Percentiles rank a stretch among this genome's conserved stretches.
Evolutionary conservation across 2,329 filamentous ascomycete genomes (phyloP).

Genomic region (Curvularia lunata): DNA sequence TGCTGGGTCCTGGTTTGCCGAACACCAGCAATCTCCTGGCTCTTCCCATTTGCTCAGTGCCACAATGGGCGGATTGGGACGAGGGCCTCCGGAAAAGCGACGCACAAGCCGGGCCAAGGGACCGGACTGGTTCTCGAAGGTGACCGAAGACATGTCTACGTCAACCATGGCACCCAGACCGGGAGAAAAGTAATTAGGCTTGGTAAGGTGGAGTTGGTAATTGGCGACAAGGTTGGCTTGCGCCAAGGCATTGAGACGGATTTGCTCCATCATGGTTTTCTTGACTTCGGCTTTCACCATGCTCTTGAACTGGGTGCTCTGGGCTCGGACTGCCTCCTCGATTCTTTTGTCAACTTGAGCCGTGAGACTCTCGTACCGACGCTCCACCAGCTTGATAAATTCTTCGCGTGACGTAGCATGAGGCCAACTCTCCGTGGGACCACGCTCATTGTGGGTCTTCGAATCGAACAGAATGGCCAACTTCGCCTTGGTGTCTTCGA

Average conservation of each 20-base stretch:
- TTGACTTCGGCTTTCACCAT: constrained; percentile 33
- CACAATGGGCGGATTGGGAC: constrained; percentile 53
- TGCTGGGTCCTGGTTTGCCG: constrained; percentile 52
- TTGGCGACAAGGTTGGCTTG: constrained; percentile 42
- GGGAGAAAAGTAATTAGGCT: constrained; percentile 74
- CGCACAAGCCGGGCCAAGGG: constrained; percentile 9
- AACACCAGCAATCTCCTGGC: constrained; percentile 88
- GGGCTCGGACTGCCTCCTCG: constrained; percentile 23
- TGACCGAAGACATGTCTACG: constrained; percentile 63
- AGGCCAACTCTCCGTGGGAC: constrained; percentile 13
- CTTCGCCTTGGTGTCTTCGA: constrained; percentile 57
- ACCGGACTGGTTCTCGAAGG: constrained; percentile 30
- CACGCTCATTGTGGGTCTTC: constrained; percentile 8
- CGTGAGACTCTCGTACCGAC: constrained; percentile 30
- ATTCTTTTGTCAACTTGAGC: constrained; percentile 36
- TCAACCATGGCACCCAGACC: constrained; percentile 72
- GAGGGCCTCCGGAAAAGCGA: constrained; percentile 24
- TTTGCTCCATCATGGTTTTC: constrained; percentile 41
- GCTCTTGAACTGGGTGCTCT: constrained; percentile 26
- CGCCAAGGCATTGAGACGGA: constrained; percentile 41
- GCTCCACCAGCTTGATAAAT: constrained; percentile 52
- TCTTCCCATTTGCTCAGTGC: constrained; percentile 77
- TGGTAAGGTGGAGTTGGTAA: constrained; percentile 40
- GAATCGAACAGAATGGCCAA: constrained; percentile 37
- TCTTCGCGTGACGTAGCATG: constrained; percentile 55